phyloP scores from a whole-genome alignment of 164 flowering plant genomes.

The Kalanchoe fedtschenkoi region DNA sequence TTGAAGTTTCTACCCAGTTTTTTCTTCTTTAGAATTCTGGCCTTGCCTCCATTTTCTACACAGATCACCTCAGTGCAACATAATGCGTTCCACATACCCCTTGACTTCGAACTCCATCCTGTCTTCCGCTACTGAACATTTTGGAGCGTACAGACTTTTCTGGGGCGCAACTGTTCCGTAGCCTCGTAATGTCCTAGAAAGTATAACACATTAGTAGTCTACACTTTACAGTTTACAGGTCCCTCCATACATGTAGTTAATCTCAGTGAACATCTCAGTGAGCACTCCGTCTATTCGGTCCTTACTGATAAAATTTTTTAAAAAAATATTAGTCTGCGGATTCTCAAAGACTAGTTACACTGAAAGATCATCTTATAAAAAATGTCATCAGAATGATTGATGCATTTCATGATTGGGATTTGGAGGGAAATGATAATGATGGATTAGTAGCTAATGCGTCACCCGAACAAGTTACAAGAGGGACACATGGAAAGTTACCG shows the following conservation, averaged over 20 bases:
- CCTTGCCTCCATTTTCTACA: background rate
- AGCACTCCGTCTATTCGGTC: too few species aligned
- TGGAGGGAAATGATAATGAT: background rate
- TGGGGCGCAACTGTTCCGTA: background rate
- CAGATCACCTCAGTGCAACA: background rate
- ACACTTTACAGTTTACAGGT: background rate
- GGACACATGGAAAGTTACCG: background rate
- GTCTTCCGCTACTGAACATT: background rate
- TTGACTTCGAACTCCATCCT: background rate
- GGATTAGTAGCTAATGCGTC: slow-evolving; percentile 1
- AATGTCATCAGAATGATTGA: background rate
- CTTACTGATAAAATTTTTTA: too few species aligned
- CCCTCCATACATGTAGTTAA: too few species aligned
- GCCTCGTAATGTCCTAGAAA: background rate
- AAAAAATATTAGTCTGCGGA: too few species aligned
- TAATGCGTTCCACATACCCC: background rate
- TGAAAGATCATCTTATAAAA: background rate
- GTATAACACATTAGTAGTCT: background rate
- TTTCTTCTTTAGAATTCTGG: background rate
- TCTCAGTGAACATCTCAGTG: too few species aligned
- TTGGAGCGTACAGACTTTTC: slow-evolving; percentile 5
- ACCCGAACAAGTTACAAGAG: background rate
- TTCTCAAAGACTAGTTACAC: too few species aligned
- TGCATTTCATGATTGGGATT: background rate
- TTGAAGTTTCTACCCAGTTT: background rate